A percentile compares a stretch with the other conserved stretches of the same genome.
Evolutionary conservation across 805 yeast species (phyloP).

Genomic region (Tetrapisispora taiwanensis): DNA sequence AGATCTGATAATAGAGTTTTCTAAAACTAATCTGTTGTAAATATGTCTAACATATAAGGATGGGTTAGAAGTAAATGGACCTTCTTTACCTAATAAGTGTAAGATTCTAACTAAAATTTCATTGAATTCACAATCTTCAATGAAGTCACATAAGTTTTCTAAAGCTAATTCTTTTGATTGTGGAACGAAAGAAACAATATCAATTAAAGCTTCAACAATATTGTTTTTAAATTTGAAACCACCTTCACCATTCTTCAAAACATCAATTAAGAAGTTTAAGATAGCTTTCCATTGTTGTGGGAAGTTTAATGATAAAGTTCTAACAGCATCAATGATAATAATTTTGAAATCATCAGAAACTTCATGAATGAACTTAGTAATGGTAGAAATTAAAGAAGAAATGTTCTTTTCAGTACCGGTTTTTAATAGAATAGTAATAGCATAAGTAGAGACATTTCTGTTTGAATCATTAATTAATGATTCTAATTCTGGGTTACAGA

Average conservation of each 20-base stretch:
- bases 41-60: conserved; percentile 90
- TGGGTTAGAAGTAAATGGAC: conserved; percentile 79
- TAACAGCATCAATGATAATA: conserved; percentile 89
- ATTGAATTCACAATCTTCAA: conserved; percentile 95
- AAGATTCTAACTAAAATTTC: conserved; percentile 88
- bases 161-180: conserved; percentile 73
- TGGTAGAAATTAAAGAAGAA: conserved; percentile 78
- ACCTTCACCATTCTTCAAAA: conserved; percentile 78
- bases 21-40: conserved; percentile 92
- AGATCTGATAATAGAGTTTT: conserved; percentile 89
- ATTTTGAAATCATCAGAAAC: conserved; percentile 93
- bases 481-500: conserved; percentile 80
- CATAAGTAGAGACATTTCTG: conserved; percentile 90
- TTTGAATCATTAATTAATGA: conserved; percentile 76
- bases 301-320: conserved; percentile 84
- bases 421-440: conserved; percentile 89
- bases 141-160: conserved; percentile 87
- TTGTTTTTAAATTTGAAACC: conserved; percentile 75
- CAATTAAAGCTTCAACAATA: conserved; percentile 87
- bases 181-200: conserved; percentile 79
- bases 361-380: conserved; percentile 81
- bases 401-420: conserved; percentile 88
- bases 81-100: conserved; percentile 88
- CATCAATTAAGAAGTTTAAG: conserved; percentile 70
- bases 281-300: conserved; percentile 81